Percentiles rank a stretch among this genome's conserved stretches.
Conservation (phyloP, 768 basidiomycete genomes). For the Cubamyces lactineus region DNA sequence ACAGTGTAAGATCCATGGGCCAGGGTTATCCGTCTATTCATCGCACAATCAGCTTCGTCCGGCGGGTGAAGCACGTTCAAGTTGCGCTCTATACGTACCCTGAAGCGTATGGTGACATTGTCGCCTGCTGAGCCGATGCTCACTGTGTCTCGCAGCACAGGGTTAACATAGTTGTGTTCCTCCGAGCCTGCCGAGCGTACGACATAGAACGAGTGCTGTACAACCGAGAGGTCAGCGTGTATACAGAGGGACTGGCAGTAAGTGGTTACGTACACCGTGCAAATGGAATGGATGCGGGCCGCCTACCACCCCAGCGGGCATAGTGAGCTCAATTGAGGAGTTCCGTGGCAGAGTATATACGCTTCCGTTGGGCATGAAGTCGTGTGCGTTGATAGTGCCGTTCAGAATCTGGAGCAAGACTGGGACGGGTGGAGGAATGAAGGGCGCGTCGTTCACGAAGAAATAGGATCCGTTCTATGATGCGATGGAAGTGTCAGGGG, state of each 20-base stretch:
- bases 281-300: conserved; percentile 46
- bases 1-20: conserved; percentile 83
- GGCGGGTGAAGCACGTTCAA: not conserved
- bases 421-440: conserved; percentile 47
- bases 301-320: conserved; percentile 48
- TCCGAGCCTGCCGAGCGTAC: not conserved
- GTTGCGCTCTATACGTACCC: conserved; percentile 2
- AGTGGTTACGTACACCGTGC: conserved; percentile 39
- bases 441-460: conserved; percentile 41
- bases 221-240: conserved; percentile 27
- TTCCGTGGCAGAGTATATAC: conserved; percentile 52
- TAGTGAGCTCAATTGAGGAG: conserved; percentile 49
- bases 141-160: conserved; percentile 39
- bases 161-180: conserved; percentile 41
- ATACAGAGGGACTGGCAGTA: not conserved
- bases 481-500: not conserved
- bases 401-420: conserved; percentile 63
- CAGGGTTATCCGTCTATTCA: conserved; percentile 76
- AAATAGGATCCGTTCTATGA: conserved; percentile 31
- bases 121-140: conserved; percentile 25
- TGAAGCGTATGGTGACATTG: conserved; percentile 33
- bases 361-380: conserved; percentile 52
- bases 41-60: not conserved
- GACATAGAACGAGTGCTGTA: conserved; percentile 33
- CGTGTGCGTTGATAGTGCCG: conserved; percentile 48